A percentile compares a stretch with the other conserved stretches of the same genome.
Conservation (phyloP, 305 asterid genomes). For the Ajuga reptans region DNA sequence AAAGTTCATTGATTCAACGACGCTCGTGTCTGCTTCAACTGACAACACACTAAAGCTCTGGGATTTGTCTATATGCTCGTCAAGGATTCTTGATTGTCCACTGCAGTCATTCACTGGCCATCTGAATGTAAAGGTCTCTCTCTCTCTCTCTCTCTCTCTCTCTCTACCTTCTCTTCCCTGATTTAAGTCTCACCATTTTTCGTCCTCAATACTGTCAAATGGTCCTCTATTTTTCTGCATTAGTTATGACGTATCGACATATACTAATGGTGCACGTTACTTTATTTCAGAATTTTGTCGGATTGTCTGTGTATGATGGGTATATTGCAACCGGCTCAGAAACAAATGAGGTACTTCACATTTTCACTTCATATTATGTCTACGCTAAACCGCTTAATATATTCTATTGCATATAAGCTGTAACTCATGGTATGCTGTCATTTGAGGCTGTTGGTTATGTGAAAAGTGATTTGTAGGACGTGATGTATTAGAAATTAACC, state of each 20-base stretch:
- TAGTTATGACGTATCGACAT: background rate
- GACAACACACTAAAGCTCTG: slow-evolving; percentile 94
- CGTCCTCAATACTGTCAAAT: background rate
- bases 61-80: slow-evolving; percentile 77
- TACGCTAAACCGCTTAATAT: background rate
- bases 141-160: background rate
- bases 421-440: background rate
- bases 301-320: slow-evolving; percentile 83
- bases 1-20: slow-evolving; percentile 83
- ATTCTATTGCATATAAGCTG: background rate
- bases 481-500: background rate
- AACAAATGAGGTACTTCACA: slow-evolving; percentile 74
- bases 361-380: background rate
- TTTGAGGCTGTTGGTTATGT: background rate
- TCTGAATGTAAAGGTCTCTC: slow-evolving; percentile 72
- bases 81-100: slow-evolving; percentile 75
- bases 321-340: slow-evolving; percentile 97
- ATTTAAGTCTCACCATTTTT: background rate
- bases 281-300: slow-evolving; percentile 84
- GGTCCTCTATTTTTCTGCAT: too few relatives aligned
- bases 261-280: slow-evolving; percentile 16
- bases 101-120: slow-evolving; percentile 94
- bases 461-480: background rate
- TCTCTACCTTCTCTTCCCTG: too few relatives aligned
- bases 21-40: slow-evolving; percentile 90